Percentiles rank a stretch among this genome's conserved stretches.
phyloP scores from a whole-genome alignment of 192 early-diverging fungal species.

The Glomus cerebriforme region DNA sequence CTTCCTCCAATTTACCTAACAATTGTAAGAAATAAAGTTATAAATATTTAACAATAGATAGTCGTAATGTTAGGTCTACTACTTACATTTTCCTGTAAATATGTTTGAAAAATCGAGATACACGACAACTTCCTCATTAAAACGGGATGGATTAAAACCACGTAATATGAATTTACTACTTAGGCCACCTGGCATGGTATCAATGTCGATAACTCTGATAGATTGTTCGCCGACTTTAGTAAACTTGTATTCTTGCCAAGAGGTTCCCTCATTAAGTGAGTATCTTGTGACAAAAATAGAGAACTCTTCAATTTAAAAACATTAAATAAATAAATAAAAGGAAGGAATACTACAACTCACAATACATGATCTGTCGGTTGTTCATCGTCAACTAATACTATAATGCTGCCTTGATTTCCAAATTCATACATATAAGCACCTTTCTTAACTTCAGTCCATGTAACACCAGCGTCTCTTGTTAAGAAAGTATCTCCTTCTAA shows the following conservation, averaged over 20 bases:
- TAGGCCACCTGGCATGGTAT: slow-evolving; percentile 71
- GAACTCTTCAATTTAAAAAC: not conserved
- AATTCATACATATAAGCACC: slow-evolving; percentile 92
- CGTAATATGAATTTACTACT: slow-evolving; percentile 80
- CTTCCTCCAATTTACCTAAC: slow-evolving; percentile 48
- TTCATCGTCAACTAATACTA: slow-evolving; percentile 84
- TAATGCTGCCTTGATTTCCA: slow-evolving; percentile 88
- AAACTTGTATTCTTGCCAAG: slow-evolving; percentile 61
- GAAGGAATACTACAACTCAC: not conserved
- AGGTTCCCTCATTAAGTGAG: slow-evolving; percentile 68
- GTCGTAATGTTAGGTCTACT: slow-evolving; percentile 36
- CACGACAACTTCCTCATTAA: slow-evolving; percentile 44
- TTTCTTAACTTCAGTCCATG: slow-evolving; percentile 81
- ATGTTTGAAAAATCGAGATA: slow-evolving; percentile 53
- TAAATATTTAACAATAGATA: not conserved
- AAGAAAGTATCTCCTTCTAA: slow-evolving; percentile 82
- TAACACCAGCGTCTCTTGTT: slow-evolving; percentile 82
- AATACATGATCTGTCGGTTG: slow-evolving; percentile 58
- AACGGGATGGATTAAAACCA: slow-evolving; percentile 54
- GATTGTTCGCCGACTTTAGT: slow-evolving; percentile 34
- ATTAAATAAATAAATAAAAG: not conserved
- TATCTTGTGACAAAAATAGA: slow-evolving; percentile 32
- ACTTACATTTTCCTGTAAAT: slow-evolving; percentile 40
- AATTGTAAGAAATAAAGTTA: not conserved
- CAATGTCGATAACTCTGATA: slow-evolving; percentile 65